These are phyloP conservation scores for Nigrospora sphaerica DNA, from an alignment of 2,329 filamentous ascomycete species.

Conservation along the genomic window DNA sequence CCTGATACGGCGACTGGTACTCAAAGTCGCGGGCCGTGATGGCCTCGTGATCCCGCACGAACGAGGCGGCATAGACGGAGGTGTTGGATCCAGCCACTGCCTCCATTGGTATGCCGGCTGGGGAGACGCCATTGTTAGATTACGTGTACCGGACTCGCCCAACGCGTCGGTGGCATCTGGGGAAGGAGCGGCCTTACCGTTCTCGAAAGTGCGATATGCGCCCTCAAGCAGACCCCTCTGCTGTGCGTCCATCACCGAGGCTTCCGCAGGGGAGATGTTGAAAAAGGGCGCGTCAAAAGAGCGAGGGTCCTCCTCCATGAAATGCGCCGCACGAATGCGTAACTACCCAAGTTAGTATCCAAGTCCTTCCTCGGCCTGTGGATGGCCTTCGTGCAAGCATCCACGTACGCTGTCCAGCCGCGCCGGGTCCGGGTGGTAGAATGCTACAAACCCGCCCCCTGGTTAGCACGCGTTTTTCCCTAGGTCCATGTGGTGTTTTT, in stretches of 20 bases:
- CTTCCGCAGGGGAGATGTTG: slow-evolving; percentile 27
- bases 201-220: neutral
- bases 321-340: slow-evolving; percentile 9
- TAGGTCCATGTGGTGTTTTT: too few relatives aligned
- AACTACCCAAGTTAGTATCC: slow-evolving; percentile 22
- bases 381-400: slow-evolving; percentile 19
- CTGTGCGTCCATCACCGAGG: slow-evolving; percentile 23
- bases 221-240: neutral
- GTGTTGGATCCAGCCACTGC: slow-evolving; percentile 2
- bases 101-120: slow-evolving; percentile 8
- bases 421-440: slow-evolving; percentile 1
- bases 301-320: slow-evolving; percentile 20
- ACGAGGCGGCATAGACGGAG: slow-evolving; percentile 7
- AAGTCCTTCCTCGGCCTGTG: slow-evolving; percentile 22
- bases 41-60: slow-evolving; percentile 6
- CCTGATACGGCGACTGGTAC: slow-evolving; percentile 7
- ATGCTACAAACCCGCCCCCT: neutral
- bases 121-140: slow-evolving; percentile 19
- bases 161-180: slow-evolving; percentile 11
- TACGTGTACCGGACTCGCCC: slow-evolving; percentile 20
- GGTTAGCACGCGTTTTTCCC: too few relatives aligned
- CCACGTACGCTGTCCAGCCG: slow-evolving; percentile 1
- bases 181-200: neutral
- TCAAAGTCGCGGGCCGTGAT: slow-evolving; percentile 4
- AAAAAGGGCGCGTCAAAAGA: slow-evolving; percentile 26